phyloP scores from a whole-genome alignment of 2,329 filamentous ascomycete species.

The Cryphonectria carpinicola region DNA sequence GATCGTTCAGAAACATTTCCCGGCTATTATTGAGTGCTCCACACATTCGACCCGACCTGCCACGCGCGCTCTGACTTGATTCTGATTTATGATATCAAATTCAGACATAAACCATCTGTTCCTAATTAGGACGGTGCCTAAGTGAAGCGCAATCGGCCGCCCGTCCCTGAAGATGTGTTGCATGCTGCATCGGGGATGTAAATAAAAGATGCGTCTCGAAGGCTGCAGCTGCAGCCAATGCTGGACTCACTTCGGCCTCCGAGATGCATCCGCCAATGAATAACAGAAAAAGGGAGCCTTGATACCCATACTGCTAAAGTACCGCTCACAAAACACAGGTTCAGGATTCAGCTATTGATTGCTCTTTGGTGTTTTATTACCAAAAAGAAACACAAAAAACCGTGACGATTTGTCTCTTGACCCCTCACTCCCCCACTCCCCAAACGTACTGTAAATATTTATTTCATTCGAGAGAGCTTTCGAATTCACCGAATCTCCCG shows the following conservation, averaged over 20 bases:
- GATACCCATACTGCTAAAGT: neutral
- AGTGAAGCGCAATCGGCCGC: neutral
- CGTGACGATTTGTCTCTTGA: neutral
- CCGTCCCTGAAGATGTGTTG: neutral
- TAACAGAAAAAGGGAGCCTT: neutral
- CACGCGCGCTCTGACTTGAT: neutral
- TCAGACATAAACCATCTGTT: neutral
- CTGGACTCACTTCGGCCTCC: conserved; percentile 16
- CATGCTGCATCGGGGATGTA: conserved; percentile 11
- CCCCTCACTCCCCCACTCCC: neutral
- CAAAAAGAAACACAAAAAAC: neutral
- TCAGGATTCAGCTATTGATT: neutral
- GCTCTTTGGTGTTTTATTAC: neutral
- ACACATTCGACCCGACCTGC: neutral
- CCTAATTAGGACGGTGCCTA: conserved; percentile 4
- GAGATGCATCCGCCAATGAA: conserved; percentile 5
- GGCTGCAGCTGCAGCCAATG: conserved; percentile 21
- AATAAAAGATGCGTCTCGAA: neutral
- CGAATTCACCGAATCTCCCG: conserved; percentile 11
- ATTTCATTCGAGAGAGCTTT: neutral
- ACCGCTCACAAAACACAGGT: neutral
- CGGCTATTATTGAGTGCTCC: neutral
- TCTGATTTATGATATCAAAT: neutral
- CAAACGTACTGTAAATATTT: neutral
- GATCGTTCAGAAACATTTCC: neutral